Conservation (phyloP, 2,329 filamentous ascomycete genomes). For the Grosmannia clavigera region DNA sequence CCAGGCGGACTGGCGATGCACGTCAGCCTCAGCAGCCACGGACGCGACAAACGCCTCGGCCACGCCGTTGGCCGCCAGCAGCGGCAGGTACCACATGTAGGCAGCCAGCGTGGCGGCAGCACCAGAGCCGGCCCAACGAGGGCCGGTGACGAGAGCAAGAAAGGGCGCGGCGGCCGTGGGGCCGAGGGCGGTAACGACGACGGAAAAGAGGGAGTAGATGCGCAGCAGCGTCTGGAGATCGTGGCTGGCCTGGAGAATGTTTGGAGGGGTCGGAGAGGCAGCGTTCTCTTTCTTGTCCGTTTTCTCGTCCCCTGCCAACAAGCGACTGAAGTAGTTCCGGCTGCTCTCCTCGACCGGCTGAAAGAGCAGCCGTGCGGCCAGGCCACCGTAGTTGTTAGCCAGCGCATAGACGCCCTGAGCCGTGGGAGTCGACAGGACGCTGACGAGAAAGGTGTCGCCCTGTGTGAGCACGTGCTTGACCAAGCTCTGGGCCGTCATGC, state of each 20-base stretch:
- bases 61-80: slow-evolving; percentile 83
- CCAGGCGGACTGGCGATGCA: slow-evolving; percentile 67
- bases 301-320: slow-evolving; percentile 50
- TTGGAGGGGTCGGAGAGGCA: too few species aligned
- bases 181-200: slow-evolving; percentile 56
- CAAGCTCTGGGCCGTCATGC: slow-evolving; percentile 74
- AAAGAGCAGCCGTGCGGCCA: slow-evolving; percentile 79
- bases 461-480: slow-evolving; percentile 92
- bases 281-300: slow-evolving; percentile 8
- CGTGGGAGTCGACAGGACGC: slow-evolving; percentile 59
- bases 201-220: slow-evolving; percentile 62
- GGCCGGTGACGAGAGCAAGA: slow-evolving; percentile 63
- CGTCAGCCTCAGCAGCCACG: slow-evolving; percentile 61
- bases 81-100: slow-evolving; percentile 89
- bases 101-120: slow-evolving; percentile 49
- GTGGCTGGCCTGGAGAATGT: slow-evolving; percentile 25
- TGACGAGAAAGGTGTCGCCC: slow-evolving; percentile 82
- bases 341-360: slow-evolving; percentile 93
- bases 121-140: slow-evolving; percentile 60
- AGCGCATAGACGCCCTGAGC: slow-evolving; percentile 88
- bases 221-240: slow-evolving; percentile 55
- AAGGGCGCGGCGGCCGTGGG: slow-evolving; percentile 64
- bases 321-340: slow-evolving; percentile 74
- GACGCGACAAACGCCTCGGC: slow-evolving; percentile 87
- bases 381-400: slow-evolving; percentile 86